Evolutionary conservation across 805 yeast species (phyloP).

Genomic region (Nakazawaea ishiwadae): DNA sequence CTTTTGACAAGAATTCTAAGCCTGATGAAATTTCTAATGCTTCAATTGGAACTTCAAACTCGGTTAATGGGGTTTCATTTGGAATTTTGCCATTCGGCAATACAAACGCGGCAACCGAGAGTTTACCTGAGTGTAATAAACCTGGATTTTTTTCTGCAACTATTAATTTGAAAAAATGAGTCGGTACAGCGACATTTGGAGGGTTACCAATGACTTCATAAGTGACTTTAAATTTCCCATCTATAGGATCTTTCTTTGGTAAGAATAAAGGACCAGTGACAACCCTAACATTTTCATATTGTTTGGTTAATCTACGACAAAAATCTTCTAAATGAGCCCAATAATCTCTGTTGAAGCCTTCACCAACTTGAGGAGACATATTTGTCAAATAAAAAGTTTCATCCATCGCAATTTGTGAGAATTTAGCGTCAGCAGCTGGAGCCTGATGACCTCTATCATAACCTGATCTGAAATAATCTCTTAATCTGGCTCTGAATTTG

Average conservation of each 20-base stretch:
- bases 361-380: conserved; percentile 97
- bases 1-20: conserved; percentile 66
- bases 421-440: conserved; percentile 97
- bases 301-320: conserved; percentile 67
- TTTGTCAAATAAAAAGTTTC: conserved; percentile 88
- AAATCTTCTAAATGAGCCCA: conserved; percentile 98
- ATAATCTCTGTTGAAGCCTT: conserved; percentile 93
- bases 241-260: conserved; percentile 66
- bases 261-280: conserved; percentile 93
- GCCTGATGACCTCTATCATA: conserved; percentile 97
- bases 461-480: conserved; percentile 91
- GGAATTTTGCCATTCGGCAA: conserved; percentile 81
- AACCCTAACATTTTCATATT: conserved; percentile 71
- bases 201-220: conserved; percentile 97
- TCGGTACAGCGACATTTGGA: conserved; percentile 94
- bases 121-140: conserved; percentile 31
- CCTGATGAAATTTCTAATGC: conserved; percentile 89
- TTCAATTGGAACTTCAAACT: conserved; percentile 84
- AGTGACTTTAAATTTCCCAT: conserved; percentile 78
- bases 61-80: conserved; percentile 63
- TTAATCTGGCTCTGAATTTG: conserved; percentile 67
- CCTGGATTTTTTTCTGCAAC: conserved; percentile 67
- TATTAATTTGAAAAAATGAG: conserved; percentile 89
- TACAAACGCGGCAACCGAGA: conserved; percentile 89
- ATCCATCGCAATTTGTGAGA: conserved; percentile 87